Conservation (phyloP, 768 basidiomycete species). For the Pleurotus giganteus region DNA sequence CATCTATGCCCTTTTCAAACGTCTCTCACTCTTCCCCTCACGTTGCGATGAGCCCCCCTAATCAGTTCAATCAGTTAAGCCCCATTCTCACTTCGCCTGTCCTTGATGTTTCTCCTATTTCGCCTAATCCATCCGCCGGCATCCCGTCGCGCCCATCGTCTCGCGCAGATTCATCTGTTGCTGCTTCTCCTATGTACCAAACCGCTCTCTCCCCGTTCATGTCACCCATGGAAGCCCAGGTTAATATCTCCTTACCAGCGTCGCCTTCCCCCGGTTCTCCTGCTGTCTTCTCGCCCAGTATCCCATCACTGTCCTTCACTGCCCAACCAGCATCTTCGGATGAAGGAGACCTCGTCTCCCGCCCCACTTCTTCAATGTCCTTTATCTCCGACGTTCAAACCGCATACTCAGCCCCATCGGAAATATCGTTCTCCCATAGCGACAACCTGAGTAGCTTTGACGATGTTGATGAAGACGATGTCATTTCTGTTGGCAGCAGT, state of each 20-base stretch:
- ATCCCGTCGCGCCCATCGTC: not conserved
- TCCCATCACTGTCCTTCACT: constrained; percentile 1
- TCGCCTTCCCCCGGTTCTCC: not conserved
- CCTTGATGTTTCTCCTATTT: not conserved
- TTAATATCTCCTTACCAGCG: not conserved
- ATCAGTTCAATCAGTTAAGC: not conserved
- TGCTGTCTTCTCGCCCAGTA: not conserved
- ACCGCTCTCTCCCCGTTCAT: not conserved
- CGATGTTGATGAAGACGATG: not conserved
- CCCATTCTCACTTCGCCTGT: not conserved
- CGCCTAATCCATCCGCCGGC: not conserved
- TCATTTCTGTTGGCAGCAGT: constrained; percentile 1
- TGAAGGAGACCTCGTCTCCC: constrained; percentile 4
- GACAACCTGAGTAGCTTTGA: not conserved
- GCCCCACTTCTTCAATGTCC: constrained; percentile 4
- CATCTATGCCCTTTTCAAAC: not conserved
- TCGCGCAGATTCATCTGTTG: not conserved
- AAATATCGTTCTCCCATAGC: not conserved
- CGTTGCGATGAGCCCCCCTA: not conserved
- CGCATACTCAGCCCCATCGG: constrained; percentile 1
- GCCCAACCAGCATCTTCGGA: not conserved
- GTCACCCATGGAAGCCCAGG: not conserved
- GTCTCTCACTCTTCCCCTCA: not conserved
- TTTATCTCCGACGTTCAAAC: constrained; percentile 3
- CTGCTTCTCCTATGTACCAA: not conserved